Conservation (phyloP, 1,284 basidiomycete species). For the Lignosus rhinocerotis region DNA sequence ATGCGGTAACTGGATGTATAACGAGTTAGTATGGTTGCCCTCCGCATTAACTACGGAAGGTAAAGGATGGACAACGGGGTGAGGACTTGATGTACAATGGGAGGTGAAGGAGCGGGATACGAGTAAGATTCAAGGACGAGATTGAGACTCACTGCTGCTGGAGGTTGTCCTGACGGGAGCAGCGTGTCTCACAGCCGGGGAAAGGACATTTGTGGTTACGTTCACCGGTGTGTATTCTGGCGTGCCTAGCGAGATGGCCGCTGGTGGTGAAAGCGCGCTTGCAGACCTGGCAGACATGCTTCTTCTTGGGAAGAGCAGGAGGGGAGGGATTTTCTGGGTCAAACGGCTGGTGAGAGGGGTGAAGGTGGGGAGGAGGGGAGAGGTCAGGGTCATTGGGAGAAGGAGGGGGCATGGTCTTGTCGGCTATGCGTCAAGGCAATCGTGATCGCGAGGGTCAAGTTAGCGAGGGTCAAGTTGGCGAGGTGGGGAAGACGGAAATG, state of each 20-base stretch:
- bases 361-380: constrained; percentile 3
- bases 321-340: constrained; percentile 7
- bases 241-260: constrained; percentile 81
- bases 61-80: not conserved
- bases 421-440: constrained; percentile 9
- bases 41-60: not conserved
- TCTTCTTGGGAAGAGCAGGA: constrained; percentile 33
- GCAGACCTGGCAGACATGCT: constrained; percentile 49
- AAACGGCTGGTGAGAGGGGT: constrained; percentile 14
- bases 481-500: not conserved
- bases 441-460: constrained; percentile 14
- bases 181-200: constrained; percentile 79
- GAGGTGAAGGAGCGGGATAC: constrained; percentile 3
- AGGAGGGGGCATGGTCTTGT: constrained; percentile 11
- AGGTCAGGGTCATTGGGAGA: constrained; percentile 12
- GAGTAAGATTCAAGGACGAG: constrained; percentile 2
- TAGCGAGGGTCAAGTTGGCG: constrained; percentile 2
- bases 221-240: constrained; percentile 81
- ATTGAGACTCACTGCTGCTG: constrained; percentile 73
- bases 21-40: constrained; percentile 2
- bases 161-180: constrained; percentile 78
- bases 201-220: constrained; percentile 81
- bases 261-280: constrained; percentile 73
- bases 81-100: not conserved
- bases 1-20: constrained; percentile 61